These are phyloP conservation scores for Plectosphaerella cucumerina DNA, from an alignment of 2,329 filamentous ascomycete species.

Conservation along the genomic window DNA sequence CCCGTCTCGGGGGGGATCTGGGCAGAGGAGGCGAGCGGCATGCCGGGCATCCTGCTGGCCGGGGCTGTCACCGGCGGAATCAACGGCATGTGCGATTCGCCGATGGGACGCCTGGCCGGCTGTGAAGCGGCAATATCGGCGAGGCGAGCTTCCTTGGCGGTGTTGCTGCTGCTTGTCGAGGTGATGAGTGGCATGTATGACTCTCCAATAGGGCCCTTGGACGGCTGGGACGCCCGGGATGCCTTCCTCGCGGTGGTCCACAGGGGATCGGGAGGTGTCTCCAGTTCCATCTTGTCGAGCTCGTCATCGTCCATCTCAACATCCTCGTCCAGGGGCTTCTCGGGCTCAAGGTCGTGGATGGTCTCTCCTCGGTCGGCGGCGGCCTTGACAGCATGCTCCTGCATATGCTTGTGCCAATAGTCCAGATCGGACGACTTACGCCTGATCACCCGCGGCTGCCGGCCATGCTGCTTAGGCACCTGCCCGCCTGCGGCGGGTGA, in stretches of 20 bases:
- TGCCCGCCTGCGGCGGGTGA: slow-evolving; percentile 23
- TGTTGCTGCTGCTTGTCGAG: neutral
- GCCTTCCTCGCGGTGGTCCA: slow-evolving; percentile 30
- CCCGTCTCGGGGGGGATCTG: slow-evolving; percentile 35
- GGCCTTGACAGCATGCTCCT: slow-evolving; percentile 66
- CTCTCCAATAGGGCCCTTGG: slow-evolving; percentile 11
- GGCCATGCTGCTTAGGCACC: slow-evolving; percentile 16
- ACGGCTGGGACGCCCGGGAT: neutral
- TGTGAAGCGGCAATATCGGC: slow-evolving; percentile 7
- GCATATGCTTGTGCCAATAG: slow-evolving; percentile 80
- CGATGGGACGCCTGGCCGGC: slow-evolving; percentile 3
- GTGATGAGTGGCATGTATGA: slow-evolving; percentile 10
- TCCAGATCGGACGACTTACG: slow-evolving; percentile 60
- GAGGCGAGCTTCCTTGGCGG: slow-evolving; percentile 2
- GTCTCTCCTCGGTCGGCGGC: slow-evolving; percentile 38
- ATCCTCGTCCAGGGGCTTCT: slow-evolving; percentile 7
- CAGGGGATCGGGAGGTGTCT: slow-evolving; percentile 33
- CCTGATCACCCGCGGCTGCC: slow-evolving; percentile 27
- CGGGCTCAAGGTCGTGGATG: slow-evolving; percentile 12
- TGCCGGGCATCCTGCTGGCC: slow-evolving; percentile 8
- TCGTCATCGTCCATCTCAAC: slow-evolving; percentile 18
- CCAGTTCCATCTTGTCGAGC: slow-evolving; percentile 37
- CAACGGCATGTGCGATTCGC: slow-evolving; percentile 7
- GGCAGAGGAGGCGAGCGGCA: slow-evolving; percentile 18
- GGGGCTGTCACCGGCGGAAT: slow-evolving; percentile 1